Conservation (phyloP, 805 yeast species). For the Pichia sporocuriosa region DNA sequence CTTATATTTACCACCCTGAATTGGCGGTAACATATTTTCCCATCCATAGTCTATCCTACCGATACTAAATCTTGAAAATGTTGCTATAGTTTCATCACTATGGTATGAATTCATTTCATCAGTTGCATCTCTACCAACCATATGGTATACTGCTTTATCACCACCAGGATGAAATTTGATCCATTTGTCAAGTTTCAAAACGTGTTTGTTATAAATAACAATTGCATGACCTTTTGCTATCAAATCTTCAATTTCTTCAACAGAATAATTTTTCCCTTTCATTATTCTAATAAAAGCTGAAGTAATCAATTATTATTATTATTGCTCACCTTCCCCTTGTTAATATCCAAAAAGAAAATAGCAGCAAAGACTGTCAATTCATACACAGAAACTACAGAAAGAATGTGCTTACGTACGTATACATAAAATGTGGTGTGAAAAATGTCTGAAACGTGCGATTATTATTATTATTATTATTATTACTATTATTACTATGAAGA, state of each 20-base stretch:
- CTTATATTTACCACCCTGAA: slow-evolving; percentile 65
- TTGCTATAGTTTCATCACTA: slow-evolving; percentile 44
- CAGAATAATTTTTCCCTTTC: slow-evolving; percentile 24
- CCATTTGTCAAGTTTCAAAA: slow-evolving; percentile 66
- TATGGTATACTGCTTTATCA: slow-evolving; percentile 71
- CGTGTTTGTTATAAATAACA: slow-evolving; percentile 56
- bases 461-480: too few relatives aligned
- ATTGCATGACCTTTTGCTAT: slow-evolving; percentile 65
- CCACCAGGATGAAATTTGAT: slow-evolving; percentile 81
- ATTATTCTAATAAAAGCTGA: too few relatives aligned
- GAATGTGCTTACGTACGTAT: too few relatives aligned
- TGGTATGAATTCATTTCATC: slow-evolving; percentile 89
- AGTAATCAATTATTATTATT: too few relatives aligned
- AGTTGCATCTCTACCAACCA: slow-evolving; percentile 86
- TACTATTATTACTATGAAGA: too few relatives aligned
- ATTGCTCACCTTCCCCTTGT: too few relatives aligned
- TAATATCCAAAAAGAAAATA: too few relatives aligned
- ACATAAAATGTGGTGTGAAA: too few relatives aligned
- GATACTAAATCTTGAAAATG: slow-evolving; percentile 52
- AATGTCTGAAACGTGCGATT: too few relatives aligned
- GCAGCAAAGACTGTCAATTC: too few relatives aligned
- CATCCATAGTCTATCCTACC: slow-evolving; percentile 62
- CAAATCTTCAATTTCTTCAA: slow-evolving; percentile 45
- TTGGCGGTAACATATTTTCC: slow-evolving; percentile 79
- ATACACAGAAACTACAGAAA: too few relatives aligned